phyloP scores from a whole-genome alignment of 2,329 filamentous ascomycete species.

The Simplicillium aogashimaense region DNA sequence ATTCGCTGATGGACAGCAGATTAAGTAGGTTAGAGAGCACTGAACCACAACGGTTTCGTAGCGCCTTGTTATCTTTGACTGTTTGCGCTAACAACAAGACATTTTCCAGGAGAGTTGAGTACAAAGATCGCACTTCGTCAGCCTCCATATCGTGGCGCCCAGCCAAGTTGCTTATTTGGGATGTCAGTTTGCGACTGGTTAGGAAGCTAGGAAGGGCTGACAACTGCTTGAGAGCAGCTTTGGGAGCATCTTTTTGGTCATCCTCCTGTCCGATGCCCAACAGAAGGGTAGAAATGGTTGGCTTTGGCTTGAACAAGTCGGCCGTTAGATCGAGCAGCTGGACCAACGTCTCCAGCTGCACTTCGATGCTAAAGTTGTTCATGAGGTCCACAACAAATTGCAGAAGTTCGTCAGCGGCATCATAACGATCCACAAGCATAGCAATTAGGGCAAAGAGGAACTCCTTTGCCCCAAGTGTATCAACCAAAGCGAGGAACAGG shows the following conservation, averaged over 20 bases:
- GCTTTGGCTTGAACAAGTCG: constrained; percentile 68
- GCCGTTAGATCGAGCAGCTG: constrained; percentile 66
- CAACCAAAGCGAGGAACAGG: constrained; percentile 75
- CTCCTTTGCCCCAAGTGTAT: constrained; percentile 76
- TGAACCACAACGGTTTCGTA: constrained; percentile 53
- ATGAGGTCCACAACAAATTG: constrained; percentile 70
- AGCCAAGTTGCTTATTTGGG: constrained; percentile 45
- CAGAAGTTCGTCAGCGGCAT: constrained; percentile 61
- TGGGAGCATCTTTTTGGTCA: constrained; percentile 36
- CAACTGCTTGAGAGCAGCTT: constrained; percentile 44
- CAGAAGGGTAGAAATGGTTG: constrained; percentile 61
- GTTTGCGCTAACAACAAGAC: constrained; percentile 56
- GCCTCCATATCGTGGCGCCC: constrained; percentile 55
- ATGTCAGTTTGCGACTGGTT: constrained; percentile 45
- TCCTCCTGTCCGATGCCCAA: constrained; percentile 46
- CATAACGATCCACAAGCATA: constrained; percentile 86
- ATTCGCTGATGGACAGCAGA: constrained; percentile 76
- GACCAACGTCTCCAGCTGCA: constrained; percentile 69
- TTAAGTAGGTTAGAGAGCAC: constrained; percentile 73
- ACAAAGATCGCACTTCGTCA: constrained; percentile 57
- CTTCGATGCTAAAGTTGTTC: constrained; percentile 59
- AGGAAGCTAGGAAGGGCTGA: constrained; percentile 48
- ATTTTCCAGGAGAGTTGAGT: constrained; percentile 57
- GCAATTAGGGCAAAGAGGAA: constrained; percentile 81
- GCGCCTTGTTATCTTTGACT: constrained; percentile 43